phyloP scores from a whole-genome alignment of 805 yeast species.

The Saccharomycopsis fibuligera region DNA sequence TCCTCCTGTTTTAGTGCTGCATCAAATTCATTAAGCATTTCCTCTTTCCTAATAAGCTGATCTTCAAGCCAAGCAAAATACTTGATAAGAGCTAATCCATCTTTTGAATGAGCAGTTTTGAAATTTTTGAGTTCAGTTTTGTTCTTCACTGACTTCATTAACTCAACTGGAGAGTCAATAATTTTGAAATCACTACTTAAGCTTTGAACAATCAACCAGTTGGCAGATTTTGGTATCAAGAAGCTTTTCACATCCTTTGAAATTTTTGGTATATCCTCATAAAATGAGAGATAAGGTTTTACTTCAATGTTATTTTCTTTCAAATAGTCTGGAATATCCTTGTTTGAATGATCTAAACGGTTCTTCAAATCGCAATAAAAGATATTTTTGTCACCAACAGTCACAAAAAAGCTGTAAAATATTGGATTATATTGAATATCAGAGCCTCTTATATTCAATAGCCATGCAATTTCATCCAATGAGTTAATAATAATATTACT shows the following conservation, averaged over 20 bases:
- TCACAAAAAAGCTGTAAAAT: constrained; percentile 60
- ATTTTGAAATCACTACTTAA: constrained; percentile 33
- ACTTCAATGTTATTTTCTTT: constrained; percentile 40
- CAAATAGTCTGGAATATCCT: constrained; percentile 35
- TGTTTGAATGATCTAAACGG: background rate
- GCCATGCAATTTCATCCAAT: constrained; percentile 88
- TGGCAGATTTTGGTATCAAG: constrained; percentile 48
- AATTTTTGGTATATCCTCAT: constrained; percentile 39
- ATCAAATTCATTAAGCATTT: constrained; percentile 53
- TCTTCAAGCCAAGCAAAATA: constrained; percentile 81
- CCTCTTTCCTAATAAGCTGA: constrained; percentile 36
- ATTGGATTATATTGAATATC: constrained; percentile 87
- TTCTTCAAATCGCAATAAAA: constrained; percentile 14
- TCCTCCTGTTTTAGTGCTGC: constrained; percentile 55
- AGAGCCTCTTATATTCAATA: constrained; percentile 73
- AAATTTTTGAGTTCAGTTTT: constrained; percentile 65
- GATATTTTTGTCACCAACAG: constrained; percentile 7
- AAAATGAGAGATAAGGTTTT: constrained; percentile 50
- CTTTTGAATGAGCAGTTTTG: constrained; percentile 70
- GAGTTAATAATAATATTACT: constrained; percentile 57
- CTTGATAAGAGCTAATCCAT: constrained; percentile 69
- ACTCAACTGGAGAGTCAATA: constrained; percentile 54
- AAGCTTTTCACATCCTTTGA: constrained; percentile 29
- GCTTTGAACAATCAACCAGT: constrained; percentile 62
- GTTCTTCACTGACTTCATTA: constrained; percentile 74